Percentiles rank a stretch among this genome's conserved stretches.
Evolutionary conservation across 768 basidiomycete genomes (phyloP).

Genomic region (Boletus rubroflammeus): DNA sequence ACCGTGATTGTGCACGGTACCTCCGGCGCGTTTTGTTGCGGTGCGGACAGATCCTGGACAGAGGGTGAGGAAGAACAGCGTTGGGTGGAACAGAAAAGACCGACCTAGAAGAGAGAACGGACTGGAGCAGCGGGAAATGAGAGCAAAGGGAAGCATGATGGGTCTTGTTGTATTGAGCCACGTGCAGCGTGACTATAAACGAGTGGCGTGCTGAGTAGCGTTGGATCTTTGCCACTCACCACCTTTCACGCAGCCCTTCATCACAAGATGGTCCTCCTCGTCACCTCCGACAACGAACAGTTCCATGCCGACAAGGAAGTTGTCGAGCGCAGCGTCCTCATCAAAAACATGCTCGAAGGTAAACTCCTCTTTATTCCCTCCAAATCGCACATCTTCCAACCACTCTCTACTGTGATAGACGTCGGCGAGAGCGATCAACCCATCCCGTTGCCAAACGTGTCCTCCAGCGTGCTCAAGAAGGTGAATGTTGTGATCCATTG

Average conservation of each 20-base stretch:
- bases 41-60: constrained; percentile 69
- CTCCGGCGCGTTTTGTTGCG: constrained; percentile 95
- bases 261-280: constrained; percentile 72
- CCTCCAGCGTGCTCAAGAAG: constrained; percentile 91
- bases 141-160: constrained; percentile 18
- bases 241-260: constrained; percentile 9
- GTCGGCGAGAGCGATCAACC: constrained; percentile 93
- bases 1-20: constrained; percentile 89
- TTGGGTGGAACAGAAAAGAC: not conserved
- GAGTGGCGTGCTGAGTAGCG: not conserved
- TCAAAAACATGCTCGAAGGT: constrained; percentile 99
- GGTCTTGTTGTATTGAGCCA: not conserved
- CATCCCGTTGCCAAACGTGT: constrained; percentile 92
- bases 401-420: constrained; percentile 46
- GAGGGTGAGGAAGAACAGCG: not conserved
- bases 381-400: not conserved
- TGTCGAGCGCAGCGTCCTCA: constrained; percentile 91
- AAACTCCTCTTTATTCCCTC: constrained; percentile 4
- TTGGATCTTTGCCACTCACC: not conserved
- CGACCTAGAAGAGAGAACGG: constrained; percentile 51
- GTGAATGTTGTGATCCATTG: constrained; percentile 34
- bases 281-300: constrained; percentile 93
- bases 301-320: constrained; percentile 93
- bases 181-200: constrained; percentile 11
- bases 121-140: constrained; percentile 44